Evolutionary conservation across 129 eudicot species (phyloP), one percentile per base, ranked within the genome.

Genomic region (Ambrosia trifida): DNA sequence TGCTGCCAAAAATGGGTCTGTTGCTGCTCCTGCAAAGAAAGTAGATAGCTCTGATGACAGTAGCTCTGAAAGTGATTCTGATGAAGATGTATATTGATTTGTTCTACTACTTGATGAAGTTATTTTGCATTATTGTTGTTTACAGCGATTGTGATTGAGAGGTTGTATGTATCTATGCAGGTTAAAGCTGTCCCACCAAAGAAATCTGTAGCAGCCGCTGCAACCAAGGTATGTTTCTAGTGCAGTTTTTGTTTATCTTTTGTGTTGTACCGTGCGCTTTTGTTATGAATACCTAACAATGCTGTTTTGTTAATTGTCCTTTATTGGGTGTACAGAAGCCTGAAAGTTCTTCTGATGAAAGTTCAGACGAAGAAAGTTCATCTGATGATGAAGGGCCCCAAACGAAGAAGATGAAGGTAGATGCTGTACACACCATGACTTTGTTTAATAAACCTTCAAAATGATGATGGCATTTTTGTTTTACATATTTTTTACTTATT

Each of bases 381-480:
- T 61, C 76, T 28, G 88, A 81, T 62, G 93, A 87, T 11, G 93
- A 84, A 35, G 80, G 79, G 70, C 94, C 94, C 11, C 83, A 84
- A 38, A 73, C 71, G 78, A 87, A 84, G 45, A 82, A 84, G 81
- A 24, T 14, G 5, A 83, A 86, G 60, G 80, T 66, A 65, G 6
- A 10, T 14, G 19, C 32, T 60, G 9, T 32, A 32, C 12, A 12
- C 18, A 62, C 60, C 10, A 2, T 60, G 14, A 10, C 36, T 57
- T 18, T 30, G 6, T 32, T 16, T 7, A 14, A 2, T 31, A 5
- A 5, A 20, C n/a, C 14, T 20, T 2, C 19, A 43, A 17, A 43
- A 3, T 9, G 44, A 30, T 49, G 46, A 32, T 51, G 32, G 11
- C 16, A 5, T 9, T 68, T 49, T 0, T 4, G 47, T 11, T 16